Base-by-base conservation (phyloP, 2,329 filamentous ascomycete genomes). In the Calonectria honghensis region DNA sequence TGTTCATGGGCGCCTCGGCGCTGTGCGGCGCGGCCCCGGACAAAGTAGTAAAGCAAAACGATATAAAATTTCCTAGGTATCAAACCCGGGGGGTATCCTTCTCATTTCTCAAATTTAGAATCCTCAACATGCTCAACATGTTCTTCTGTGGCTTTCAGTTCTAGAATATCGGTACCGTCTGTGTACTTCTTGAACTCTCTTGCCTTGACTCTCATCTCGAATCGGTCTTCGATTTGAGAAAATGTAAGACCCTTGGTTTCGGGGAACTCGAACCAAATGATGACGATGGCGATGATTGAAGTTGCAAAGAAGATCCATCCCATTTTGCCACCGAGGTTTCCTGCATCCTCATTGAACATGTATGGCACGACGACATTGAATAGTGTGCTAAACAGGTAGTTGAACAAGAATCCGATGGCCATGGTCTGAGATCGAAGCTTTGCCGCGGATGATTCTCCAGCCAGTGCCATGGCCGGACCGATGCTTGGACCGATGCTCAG, bases 21-120 rank as follows among this genome's bases (percentile, higher is more conserved):
- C 79, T 86, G 7, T 88, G 86, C 57, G 86, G 86, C n/a, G 86
- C 79, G 0, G 85, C 86, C 1, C 84, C 84, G 0, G 82, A 73
- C 5, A 87, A 37, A 11, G 41, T 24, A 24, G 41, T 10, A 48
- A n/a, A n/a, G n/a, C 6, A 32, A 16, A 32, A 13, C 20, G 18
- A n/a, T 2, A 11, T 1, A 20, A 54, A 0, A n/a, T 2, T 24
- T 14, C 14, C n/a, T 31, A 16, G 37, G 57, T 41, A 41, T 20
- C 57, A 41, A 41, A 20, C 35, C 14, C 24, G 24, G 4, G 13
- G 10, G 10, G 4, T 2, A 2, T 4, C 1, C 16, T 18, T 63
- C 27, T 63, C 20, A 41, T 4, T 29, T 63, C 24, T 20, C 37
- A 9, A 63, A 41, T 29, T 63, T 63, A 37, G 35, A 63, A 27